Percentiles rank a stretch among this genome's conserved stretches.
Evolutionary conservation across 129 eudicot species (phyloP).

Genomic region (Calendula officinalis): DNA sequence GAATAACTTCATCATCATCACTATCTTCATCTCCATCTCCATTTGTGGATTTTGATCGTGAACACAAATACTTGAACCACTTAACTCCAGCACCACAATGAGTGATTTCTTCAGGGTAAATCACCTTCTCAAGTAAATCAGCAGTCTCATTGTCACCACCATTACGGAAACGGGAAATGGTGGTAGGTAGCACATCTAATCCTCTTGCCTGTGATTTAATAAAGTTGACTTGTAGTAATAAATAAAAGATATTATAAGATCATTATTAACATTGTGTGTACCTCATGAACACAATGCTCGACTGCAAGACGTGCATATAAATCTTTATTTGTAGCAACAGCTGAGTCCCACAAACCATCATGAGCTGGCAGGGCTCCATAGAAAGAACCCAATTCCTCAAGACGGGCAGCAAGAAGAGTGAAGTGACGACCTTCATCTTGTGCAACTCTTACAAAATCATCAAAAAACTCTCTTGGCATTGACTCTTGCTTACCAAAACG

Average conservation of each 20-base stretch:
- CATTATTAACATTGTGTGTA: constrained; percentile 3
- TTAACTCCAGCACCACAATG: constrained; percentile 96
- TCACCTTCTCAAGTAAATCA: constrained; percentile 66
- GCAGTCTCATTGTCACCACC: constrained; percentile 87
- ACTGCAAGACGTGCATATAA: constrained; percentile 81
- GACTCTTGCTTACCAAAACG: constrained; percentile 90
- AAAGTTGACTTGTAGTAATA: neutral
- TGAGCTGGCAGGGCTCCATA: constrained; percentile 96
- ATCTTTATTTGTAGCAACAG: constrained; percentile 83
- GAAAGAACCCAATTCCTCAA: constrained; percentile 82
- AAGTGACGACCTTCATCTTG: constrained; percentile 99
- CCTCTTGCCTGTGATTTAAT: constrained; percentile 81
- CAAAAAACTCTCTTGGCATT: constrained; percentile 90
- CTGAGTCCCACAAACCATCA: constrained; percentile 99
- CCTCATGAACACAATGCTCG: constrained; percentile 99
- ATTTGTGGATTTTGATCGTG: constrained; percentile 34
- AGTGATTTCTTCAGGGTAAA: constrained; percentile 92
- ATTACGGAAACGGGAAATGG: constrained; percentile 78
- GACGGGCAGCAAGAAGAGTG: constrained; percentile 81
- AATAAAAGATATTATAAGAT: constrained; percentile 5
- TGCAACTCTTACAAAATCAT: constrained; percentile 94
- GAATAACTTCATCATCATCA: constrained; percentile 53
- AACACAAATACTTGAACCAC: constrained; percentile 87
- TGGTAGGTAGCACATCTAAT: constrained; percentile 91
- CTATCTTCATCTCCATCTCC: constrained; percentile 35